Conservation (phyloP, 148 eudicot species). For the Fagopyrum esculentum region DNA sequence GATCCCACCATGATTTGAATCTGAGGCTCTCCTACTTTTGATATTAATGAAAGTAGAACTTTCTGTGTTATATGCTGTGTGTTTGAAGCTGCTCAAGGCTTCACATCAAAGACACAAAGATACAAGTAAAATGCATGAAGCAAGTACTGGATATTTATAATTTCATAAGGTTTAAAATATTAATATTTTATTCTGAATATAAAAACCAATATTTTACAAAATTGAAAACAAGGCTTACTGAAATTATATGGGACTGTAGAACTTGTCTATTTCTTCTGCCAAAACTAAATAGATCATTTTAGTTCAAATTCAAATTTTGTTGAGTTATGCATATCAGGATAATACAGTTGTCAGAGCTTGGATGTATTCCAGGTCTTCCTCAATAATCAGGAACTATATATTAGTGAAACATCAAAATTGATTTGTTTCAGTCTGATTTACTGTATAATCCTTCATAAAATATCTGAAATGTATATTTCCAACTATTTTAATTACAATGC, state of each 20-base stretch:
- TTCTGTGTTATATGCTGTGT: not conserved
- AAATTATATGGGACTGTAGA: not conserved
- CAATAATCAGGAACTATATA: not conserved
- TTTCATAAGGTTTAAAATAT: conserved; percentile 4
- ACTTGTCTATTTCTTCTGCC: not conserved
- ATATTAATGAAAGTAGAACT: not conserved
- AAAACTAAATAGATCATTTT: conserved; percentile 6
- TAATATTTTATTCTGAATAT: not conserved
- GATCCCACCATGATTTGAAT: not conserved
- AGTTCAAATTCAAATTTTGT: conserved; percentile 10
- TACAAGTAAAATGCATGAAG: not conserved
- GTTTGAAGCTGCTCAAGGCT: not conserved
- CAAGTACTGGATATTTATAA: conserved; percentile 7
- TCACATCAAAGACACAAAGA: not conserved
- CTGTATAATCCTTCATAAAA: not conserved
- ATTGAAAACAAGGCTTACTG: not conserved
- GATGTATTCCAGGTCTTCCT: conserved; percentile 13
- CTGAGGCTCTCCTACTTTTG: not conserved
- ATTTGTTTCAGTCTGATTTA: not conserved
- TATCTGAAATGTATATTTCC: not conserved
- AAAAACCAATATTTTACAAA: not conserved
- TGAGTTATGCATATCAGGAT: not conserved
- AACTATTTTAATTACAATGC: not conserved
- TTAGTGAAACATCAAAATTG: not conserved
- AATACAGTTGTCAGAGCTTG: not conserved